A percentile compares a stretch with the other conserved stretches of the same genome.
Evolutionary conservation across 257 asterid species (phyloP).

Genomic region (Lithospermum erythrorhizon): DNA sequence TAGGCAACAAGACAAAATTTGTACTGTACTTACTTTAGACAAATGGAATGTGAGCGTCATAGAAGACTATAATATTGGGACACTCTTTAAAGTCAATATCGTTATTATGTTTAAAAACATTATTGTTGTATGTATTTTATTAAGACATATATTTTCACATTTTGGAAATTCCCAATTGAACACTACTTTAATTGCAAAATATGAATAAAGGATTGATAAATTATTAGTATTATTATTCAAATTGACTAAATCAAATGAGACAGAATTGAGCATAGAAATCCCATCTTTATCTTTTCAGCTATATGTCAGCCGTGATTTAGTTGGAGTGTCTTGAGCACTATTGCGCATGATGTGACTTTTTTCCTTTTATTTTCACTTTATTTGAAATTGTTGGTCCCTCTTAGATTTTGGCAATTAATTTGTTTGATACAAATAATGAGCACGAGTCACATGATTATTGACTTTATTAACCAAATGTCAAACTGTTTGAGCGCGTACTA

Average conservation of each 20-base stretch:
- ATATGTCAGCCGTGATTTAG: conserved; percentile 25
- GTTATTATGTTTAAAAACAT: too few species aligned
- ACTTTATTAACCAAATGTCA: conserved; percentile 11
- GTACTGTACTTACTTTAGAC: neutral
- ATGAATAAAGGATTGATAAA: too few species aligned
- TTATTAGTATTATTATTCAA: neutral
- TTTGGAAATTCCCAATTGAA: too few species aligned
- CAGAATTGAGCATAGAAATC: conserved; percentile 15
- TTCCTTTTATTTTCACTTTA: conserved; percentile 28
- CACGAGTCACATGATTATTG: neutral
- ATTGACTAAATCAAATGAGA: neutral
- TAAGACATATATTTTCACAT: too few species aligned
- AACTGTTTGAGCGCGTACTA: conserved; percentile 7
- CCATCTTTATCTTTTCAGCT: conserved; percentile 3
- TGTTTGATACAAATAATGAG: conserved; percentile 1
- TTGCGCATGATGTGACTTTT: conserved; percentile 29
- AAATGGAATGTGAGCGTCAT: neutral
- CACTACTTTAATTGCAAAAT: too few species aligned
- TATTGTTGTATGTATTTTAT: too few species aligned
- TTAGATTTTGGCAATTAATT: conserved; percentile 20
- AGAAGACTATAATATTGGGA: neutral
- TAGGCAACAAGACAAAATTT: conserved; percentile 1
- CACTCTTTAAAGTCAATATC: neutral
- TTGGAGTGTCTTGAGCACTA: conserved; percentile 31
- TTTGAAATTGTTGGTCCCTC: conserved; percentile 43